Evolutionary conservation across 495 filamentous ascomycete genomes (phyloP).

Genomic region (Penicillium subrubescens): DNA sequence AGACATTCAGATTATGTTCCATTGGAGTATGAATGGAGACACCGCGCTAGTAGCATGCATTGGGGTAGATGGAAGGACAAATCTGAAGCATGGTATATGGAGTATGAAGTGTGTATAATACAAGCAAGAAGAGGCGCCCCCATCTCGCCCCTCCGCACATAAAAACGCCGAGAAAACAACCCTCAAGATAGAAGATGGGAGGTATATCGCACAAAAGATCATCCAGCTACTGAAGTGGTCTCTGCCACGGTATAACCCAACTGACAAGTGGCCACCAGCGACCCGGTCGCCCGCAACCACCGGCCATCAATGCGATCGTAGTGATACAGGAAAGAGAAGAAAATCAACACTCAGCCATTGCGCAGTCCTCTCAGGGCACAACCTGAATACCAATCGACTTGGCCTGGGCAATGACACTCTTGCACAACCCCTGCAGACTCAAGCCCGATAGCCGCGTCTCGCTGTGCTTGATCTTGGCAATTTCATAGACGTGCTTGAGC

Average conservation of each 20-base stretch:
- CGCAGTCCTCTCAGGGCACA: conserved; percentile 55
- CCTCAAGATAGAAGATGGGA: conserved; percentile 13
- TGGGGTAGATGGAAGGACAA: not conserved
- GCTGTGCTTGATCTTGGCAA: conserved; percentile 91
- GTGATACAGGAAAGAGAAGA: conserved; percentile 7
- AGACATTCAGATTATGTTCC: not conserved
- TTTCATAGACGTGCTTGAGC: conserved; percentile 97
- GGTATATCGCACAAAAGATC: conserved; percentile 10
- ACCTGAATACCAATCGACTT: conserved; percentile 86
- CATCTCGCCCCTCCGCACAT: conserved; percentile 2
- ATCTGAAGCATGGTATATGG: conserved; percentile 10
- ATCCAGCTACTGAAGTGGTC: not conserved
- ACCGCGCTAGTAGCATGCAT: conserved; percentile 20
- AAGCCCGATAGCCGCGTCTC: conserved; percentile 82
- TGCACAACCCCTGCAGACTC: conserved; percentile 77
- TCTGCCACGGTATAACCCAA: not conserved
- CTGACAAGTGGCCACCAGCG: not conserved
- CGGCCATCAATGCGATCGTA: not conserved
- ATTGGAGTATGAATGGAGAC: conserved; percentile 3
- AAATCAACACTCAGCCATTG: not conserved
- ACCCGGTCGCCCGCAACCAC: not conserved
- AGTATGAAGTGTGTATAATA: conserved; percentile 21
- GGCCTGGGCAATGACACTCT: conserved; percentile 83
- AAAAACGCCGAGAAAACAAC: conserved; percentile 18
- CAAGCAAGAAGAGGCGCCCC: conserved; percentile 10